These are phyloP conservation scores for Phytophthora ohioensis DNA, from an alignment of 352 stramenopile species.

Conservation along the genomic window DNA sequence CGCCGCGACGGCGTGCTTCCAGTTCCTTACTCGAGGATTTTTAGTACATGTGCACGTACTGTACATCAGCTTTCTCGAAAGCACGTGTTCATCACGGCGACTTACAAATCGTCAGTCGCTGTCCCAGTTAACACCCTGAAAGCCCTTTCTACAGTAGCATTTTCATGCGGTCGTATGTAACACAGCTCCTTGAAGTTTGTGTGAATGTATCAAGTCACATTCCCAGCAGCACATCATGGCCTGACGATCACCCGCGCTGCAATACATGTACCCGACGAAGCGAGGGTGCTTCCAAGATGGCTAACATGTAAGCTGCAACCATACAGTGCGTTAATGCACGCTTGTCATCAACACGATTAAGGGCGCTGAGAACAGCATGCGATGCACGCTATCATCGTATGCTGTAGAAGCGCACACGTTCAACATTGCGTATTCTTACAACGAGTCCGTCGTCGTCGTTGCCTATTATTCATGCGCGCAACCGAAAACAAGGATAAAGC, in stretches of 20 bases:
- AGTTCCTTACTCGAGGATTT: neutral
- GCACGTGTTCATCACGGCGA: conserved; percentile 19
- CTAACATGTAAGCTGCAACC: too few relatives aligned
- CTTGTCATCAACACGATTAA: too few relatives aligned
- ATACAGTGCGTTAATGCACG: too few relatives aligned
- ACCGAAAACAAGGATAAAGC: too few relatives aligned
- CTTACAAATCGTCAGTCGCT: conserved; percentile 8
- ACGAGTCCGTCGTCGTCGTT: too few relatives aligned
- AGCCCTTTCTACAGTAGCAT: neutral
- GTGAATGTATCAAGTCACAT: neutral
- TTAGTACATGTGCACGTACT: neutral
- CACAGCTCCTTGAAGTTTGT: neutral
- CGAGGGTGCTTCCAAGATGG: too few relatives aligned
- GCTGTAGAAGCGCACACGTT: too few relatives aligned
- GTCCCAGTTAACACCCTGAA: conserved; percentile 14
- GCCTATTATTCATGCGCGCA: too few relatives aligned
- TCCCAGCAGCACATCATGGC: neutral
- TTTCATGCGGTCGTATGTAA: neutral
- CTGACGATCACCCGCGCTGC: neutral
- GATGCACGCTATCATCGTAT: too few relatives aligned
- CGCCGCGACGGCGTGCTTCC: neutral
- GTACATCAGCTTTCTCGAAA: conserved; percentile 13
- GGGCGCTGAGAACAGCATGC: too few relatives aligned
- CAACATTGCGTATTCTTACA: too few relatives aligned
- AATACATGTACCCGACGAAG: neutral